phyloP scores from a whole-genome alignment of 768 basidiomycete genomes.

The Serendipita vermifera region DNA sequence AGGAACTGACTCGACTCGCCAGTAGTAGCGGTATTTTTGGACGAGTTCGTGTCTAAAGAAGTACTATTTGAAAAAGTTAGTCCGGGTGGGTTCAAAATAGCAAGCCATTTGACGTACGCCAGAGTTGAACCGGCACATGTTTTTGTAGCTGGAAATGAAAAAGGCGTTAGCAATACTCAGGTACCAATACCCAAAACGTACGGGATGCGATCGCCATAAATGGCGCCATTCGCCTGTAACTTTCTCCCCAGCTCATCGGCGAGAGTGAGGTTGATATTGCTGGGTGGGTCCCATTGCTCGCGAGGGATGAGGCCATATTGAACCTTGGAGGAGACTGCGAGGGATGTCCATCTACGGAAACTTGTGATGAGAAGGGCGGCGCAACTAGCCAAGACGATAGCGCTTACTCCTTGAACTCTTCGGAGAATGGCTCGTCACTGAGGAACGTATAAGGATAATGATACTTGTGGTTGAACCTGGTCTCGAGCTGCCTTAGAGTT shows the following conservation, averaged over 20 bases:
- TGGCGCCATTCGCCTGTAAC: constrained; percentile 42
- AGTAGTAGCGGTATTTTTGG: constrained; percentile 70
- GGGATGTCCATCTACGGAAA: constrained; percentile 25
- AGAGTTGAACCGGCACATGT: constrained; percentile 94
- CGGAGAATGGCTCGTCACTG: constrained; percentile 65
- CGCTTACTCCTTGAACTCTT: constrained; percentile 54
- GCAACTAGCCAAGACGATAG: not conserved
- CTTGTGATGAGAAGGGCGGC: constrained; percentile 12
- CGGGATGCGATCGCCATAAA: constrained; percentile 38
- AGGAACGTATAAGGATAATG: constrained; percentile 72
- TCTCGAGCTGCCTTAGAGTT: constrained; percentile 59
- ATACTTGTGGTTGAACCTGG: constrained; percentile 46
- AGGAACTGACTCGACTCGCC: constrained; percentile 68
- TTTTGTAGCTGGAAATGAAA: constrained; percentile 44
- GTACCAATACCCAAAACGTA: constrained; percentile 22
- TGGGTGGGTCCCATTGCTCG: constrained; percentile 58
- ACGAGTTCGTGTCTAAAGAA: constrained; percentile 74
- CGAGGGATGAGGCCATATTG: constrained; percentile 48
- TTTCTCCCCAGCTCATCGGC: constrained; percentile 40
- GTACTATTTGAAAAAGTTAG: constrained; percentile 33
- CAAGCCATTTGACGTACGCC: constrained; percentile 40
- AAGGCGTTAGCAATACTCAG: not conserved
- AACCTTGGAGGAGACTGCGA: constrained; percentile 39
- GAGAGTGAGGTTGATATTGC: constrained; percentile 55
- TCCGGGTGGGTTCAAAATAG: not conserved